phyloP scores from a whole-genome alignment of 495 filamentous ascomycete species.

The Sordaria brevicollis region DNA sequence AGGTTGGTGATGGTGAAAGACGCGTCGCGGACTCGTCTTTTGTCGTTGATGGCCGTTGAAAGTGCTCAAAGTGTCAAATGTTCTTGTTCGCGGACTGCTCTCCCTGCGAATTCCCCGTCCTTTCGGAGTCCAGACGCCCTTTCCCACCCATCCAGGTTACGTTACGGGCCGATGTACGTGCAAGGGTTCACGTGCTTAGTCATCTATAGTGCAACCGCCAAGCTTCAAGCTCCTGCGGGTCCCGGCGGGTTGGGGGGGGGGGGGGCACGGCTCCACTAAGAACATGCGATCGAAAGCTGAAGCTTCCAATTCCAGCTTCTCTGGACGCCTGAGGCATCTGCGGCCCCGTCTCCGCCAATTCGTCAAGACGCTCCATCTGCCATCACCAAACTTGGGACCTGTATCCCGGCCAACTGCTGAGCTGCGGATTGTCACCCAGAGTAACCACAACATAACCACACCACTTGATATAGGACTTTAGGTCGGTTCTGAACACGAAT shows the following conservation, averaged over 20 bases:
- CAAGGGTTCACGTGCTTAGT: neutral
- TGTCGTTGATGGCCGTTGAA: neutral
- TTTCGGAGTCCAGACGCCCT: neutral
- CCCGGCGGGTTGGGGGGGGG: neutral
- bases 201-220: neutral
- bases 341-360: conserved; percentile 1
- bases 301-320: neutral
- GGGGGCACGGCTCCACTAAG: neutral
- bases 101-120: neutral
- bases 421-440: conserved; percentile 6
- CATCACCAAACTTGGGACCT: neutral
- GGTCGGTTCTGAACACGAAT: conserved; percentile 6
- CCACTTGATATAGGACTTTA: conserved; percentile 9
- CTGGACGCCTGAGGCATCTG: conserved; percentile 10
- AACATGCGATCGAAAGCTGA: neutral
- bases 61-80: neutral
- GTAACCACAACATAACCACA: conserved; percentile 3
- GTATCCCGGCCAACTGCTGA: neutral
- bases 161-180: neutral
- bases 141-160: neutral
- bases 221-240: neutral
- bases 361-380: conserved; percentile 7
- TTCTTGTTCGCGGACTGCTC: neutral
- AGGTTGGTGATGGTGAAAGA: neutral
- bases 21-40: neutral